Base-by-base conservation (phyloP, 2,329 filamentous ascomycete genomes). In the Xylaria sp. region DNA sequence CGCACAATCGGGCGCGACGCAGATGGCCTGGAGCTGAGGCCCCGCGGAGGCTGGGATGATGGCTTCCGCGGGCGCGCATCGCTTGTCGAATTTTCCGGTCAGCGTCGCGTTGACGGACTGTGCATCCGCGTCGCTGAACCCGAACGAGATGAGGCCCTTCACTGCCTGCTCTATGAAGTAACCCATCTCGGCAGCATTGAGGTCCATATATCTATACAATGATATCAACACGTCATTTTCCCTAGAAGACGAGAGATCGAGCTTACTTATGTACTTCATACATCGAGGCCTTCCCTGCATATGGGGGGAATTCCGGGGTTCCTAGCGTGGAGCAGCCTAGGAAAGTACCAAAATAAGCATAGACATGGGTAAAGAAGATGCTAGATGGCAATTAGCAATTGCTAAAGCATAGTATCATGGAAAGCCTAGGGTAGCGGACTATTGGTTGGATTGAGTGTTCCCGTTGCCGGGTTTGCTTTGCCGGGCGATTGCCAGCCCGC, bases 381-480 rank as follows among this genome's bases (percentile, higher is more conserved):
- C 59, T 61, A 19, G n/a, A 53, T 42, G 1, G 24, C 3, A 53
- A 19, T 53, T 34, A 45, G 21, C n/a, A 53, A 53, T 53, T 12
- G 7, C 9, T 19, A 6, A 5, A 11, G 9, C 34, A n/a, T 14
- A 51, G 11, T 17, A 30, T 3, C 8, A 30, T 17, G 48, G 24
- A 30, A 32, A 39, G 34, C 42, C 1, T 17, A 8, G 32, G 9
- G 39, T 42, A n/a, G 53, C 47, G 21, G 21, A 61, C 59, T 54
- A 61, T 42, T 54, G 48, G 7, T 54, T 14, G 1, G 59, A 61
- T 6, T 24, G 9, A 30, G 34, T 61, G 27, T 61, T 61, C 11
- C 59, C 59, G 24, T 61, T 61, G 19, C 59, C 48, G n/a, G 59
- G 59, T 19, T 61, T 61, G 34, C 59, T 61, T 53, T 61, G 19